Base-by-base conservation (phyloP, 2,329 filamentous ascomycete genomes). In the Ophiostoma pallidulum region DNA sequence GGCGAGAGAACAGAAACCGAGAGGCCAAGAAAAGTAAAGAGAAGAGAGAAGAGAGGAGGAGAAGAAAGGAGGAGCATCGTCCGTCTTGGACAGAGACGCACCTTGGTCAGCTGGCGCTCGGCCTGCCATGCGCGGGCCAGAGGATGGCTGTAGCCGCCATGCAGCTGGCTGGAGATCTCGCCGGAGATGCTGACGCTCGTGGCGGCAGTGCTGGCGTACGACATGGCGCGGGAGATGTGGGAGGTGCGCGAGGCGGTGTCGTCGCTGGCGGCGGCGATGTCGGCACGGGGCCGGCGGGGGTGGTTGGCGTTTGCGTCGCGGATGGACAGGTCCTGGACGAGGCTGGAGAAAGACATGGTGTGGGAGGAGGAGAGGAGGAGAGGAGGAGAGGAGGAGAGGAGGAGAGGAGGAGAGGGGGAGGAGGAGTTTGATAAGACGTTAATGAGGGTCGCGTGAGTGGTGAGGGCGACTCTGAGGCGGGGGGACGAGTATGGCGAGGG, bases 91-190 rank as follows among this genome's bases (percentile, higher is more conserved):
- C 8, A 36, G 14, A 7, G 12, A 59, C 72, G 48, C 57, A 86
- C 86, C 80, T 91, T 91, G 53, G 86, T 91, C 63, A 92, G 73
- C 68, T 91, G 86, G 56, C 84, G 77, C 69, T 91, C 86, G 29
- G 85, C 81, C 65, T 92, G 86, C 86, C 86, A 92, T 58, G 82
- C 76, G 55, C 86, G 75, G 49, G 84, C 82, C 48, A 92, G 73
- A 40, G 86, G 84, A 59, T 92, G 86, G 58, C 80, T 82, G 66
- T 91, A 91, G 50, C 86, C 86, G 45, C 85, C 83, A 60, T 92
- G 86, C 36, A 91, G 75, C 66, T 91, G 86, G 64, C 84, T 90
- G 13, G 82, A 83, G 56, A 92, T 90, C 59, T 90, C 85, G 45
- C 79, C 79, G 2, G 78, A 70, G 57, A 83, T 82, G 74, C 79